Conservation (phyloP, 768 basidiomycete genomes). For the Leccinum subgranulosum region DNA sequence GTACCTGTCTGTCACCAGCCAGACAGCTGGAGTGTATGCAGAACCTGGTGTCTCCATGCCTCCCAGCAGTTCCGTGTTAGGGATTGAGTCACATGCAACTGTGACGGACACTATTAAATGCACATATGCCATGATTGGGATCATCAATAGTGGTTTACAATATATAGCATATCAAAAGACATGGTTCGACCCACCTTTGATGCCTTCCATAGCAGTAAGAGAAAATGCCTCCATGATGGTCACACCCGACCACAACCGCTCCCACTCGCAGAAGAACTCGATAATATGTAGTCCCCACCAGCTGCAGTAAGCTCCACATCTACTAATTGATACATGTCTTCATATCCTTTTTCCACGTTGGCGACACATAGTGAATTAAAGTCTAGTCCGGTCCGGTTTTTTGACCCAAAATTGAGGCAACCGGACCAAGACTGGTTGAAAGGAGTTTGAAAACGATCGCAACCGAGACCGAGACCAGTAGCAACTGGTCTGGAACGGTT, state of each 20-base stretch:
- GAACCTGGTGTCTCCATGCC: conserved; percentile 83
- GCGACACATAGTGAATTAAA: too few species aligned
- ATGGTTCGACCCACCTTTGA: conserved; percentile 71
- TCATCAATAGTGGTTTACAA: conserved; percentile 11
- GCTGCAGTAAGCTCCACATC: conserved; percentile 89
- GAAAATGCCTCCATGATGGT: conserved; percentile 82
- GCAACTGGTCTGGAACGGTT: too few species aligned
- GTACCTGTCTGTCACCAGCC: conserved; percentile 82
- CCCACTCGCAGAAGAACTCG: conserved; percentile 98
- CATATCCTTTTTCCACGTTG: conserved; percentile 91
- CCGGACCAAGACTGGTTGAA: too few species aligned
- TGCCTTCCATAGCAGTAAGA: conserved; percentile 85
- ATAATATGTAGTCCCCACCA: conserved; percentile 88
- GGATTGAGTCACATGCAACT: conserved; percentile 96
- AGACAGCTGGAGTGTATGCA: conserved; percentile 92
- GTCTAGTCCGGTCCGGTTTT: too few species aligned
- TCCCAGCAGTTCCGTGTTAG: conserved; percentile 95
- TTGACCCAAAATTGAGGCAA: too few species aligned
- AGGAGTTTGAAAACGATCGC: too few species aligned
- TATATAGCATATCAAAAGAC: conserved; percentile 5
- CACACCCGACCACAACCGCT: conserved; percentile 75
- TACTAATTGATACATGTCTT: conserved; percentile 97
- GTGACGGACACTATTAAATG: conserved; percentile 18
- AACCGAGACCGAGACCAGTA: too few species aligned
- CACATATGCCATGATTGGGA: conserved; percentile 13